Percentiles rank a stretch among this genome's conserved stretches.
Conservation (phyloP, 352 stramenopile genomes). For the Phytophthora aleatoria region DNA sequence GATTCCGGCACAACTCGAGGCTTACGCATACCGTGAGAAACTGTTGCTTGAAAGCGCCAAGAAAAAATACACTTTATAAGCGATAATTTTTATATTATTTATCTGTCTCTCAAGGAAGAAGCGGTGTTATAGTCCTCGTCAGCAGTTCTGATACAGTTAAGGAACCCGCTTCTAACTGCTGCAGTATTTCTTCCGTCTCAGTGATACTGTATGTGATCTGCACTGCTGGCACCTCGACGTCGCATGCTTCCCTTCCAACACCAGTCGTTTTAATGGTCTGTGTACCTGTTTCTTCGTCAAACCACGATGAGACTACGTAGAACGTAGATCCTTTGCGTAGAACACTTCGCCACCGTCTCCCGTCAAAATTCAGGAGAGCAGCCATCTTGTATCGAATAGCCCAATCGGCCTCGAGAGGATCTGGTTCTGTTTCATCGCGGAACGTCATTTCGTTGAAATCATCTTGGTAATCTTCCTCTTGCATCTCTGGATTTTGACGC, state of each 20-base stretch:
- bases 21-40: constrained; percentile 56
- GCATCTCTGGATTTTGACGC: constrained; percentile 12
- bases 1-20: constrained; percentile 48
- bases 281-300: constrained; percentile 26
- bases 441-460: constrained; percentile 16
- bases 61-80: constrained; percentile 52
- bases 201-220: constrained; percentile 17
- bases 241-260: constrained; percentile 1
- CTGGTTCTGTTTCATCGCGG: constrained; percentile 16
- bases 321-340: constrained; percentile 19
- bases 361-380: constrained; percentile 18
- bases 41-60: constrained; percentile 44
- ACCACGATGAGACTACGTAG: constrained; percentile 33
- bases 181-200: constrained; percentile 31
- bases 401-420: constrained; percentile 18
- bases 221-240: constrained; percentile 3
- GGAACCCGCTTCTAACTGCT: constrained; percentile 24
- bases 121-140: constrained; percentile 8
- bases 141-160: constrained; percentile 24
- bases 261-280: constrained; percentile 21
- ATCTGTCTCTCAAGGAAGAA: constrained; percentile 17
- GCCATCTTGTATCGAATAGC: constrained; percentile 22
- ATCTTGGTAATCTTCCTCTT: constrained; percentile 20
- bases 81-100: not conserved
- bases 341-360: constrained; percentile 18